phyloP scores from a whole-genome alignment of 108 stramenopile genomes.

The Epipyxis sp. region DNA sequence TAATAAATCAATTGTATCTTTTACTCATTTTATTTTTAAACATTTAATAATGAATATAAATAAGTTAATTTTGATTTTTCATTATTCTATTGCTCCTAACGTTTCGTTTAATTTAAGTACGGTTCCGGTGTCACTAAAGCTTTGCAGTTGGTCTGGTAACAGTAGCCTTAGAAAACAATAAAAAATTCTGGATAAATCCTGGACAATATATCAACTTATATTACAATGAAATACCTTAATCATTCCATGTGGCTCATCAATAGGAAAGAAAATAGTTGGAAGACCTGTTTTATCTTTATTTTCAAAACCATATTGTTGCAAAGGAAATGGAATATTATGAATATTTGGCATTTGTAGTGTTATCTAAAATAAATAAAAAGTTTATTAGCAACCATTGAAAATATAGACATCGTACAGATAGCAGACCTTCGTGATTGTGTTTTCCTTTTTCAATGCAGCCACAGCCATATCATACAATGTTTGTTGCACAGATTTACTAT shows the following conservation, averaged over 20 bases:
- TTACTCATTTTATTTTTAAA: too few species aligned
- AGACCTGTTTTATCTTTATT: conserved; percentile 52
- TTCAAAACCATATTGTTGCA: conserved; percentile 43
- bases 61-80: too few species aligned
- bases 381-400: conserved; percentile 36
- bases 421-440: conserved; percentile 21
- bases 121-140: too few species aligned
- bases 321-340: conserved; percentile 53
- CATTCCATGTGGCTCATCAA: conserved; percentile 55
- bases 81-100: too few species aligned
- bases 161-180: too few species aligned
- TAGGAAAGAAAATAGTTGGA: conserved; percentile 51
- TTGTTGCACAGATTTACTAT: conserved; percentile 55
- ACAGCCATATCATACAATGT: conserved; percentile 54
- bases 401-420: conserved; percentile 41
- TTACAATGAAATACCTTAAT: conserved; percentile 35
- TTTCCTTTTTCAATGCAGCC: conserved; percentile 47
- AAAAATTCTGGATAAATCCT: too few species aligned
- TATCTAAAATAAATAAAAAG: not conserved
- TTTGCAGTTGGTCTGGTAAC: too few species aligned
- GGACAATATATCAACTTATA: too few species aligned
- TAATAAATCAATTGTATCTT: too few species aligned
- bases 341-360: conserved; percentile 46
- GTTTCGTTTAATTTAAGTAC: too few species aligned
- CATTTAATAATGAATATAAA: too few species aligned